Evolutionary conservation across 345 rosid genomes (phyloP).

Genomic region (Brassica carinata): DNA sequence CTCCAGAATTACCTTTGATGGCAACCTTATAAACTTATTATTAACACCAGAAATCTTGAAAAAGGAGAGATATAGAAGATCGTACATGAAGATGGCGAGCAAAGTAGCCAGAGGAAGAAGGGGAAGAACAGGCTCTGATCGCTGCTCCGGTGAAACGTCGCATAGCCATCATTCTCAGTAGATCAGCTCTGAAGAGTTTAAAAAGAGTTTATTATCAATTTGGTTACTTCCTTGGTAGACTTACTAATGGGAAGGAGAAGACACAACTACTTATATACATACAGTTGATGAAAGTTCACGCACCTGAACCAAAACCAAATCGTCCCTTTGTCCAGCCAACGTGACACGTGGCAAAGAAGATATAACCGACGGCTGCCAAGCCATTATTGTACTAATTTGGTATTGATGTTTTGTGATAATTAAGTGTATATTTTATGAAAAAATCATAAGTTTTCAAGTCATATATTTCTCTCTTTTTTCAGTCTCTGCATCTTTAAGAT

Average conservation of each 20-base stretch:
- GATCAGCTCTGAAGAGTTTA: background rate
- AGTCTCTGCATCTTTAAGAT: background rate
- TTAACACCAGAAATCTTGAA: background rate
- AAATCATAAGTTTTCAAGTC: background rate
- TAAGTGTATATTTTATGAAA: background rate
- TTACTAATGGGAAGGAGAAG: background rate
- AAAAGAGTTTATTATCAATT: conserved; percentile 10
- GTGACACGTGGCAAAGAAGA: conserved; percentile 20
- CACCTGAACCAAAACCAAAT: conserved; percentile 24
- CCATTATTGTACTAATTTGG: background rate
- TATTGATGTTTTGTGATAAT: background rate
- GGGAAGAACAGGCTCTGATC: conserved; percentile 48
- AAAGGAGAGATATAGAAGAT: background rate
- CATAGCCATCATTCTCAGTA: conserved; percentile 53
- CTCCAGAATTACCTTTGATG: background rate
- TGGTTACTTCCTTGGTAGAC: background rate
- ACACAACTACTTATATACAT: background rate
- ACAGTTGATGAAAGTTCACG: conserved; percentile 18
- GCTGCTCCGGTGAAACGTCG: conserved; percentile 57
- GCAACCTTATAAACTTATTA: background rate
- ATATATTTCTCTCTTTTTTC: background rate
- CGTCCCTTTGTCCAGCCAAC: background rate
- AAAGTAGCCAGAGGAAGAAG: conserved; percentile 44
- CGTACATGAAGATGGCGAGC: conserved; percentile 69
- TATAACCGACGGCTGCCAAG: background rate